Conservation (phyloP, 1,284 basidiomycete genomes). For the Moesziomyces parantarcticus region DNA sequence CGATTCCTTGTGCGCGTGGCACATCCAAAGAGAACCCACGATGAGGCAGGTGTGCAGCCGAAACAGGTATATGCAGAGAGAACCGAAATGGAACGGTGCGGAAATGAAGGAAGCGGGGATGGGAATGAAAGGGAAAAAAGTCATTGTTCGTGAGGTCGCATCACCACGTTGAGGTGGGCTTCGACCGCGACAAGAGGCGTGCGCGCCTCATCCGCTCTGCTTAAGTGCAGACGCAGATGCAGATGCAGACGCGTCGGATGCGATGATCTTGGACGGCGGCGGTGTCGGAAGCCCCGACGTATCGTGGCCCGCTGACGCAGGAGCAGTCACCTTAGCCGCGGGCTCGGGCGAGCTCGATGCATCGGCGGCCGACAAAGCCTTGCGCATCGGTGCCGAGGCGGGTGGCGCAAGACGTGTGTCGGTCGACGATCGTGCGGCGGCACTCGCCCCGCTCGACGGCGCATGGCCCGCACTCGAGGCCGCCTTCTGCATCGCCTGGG, state of each 20-base stretch:
- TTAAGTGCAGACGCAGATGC: slow-evolving; percentile 1
- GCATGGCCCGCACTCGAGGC: slow-evolving; percentile 28
- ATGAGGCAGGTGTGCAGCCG: slow-evolving; percentile 4
- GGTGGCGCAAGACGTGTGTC: slow-evolving; percentile 16
- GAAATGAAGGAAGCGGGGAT: slow-evolving; percentile 1
- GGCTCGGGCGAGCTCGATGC: slow-evolving; percentile 1
- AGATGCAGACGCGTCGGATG: slow-evolving; percentile 4
- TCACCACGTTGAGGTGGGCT: background rate
- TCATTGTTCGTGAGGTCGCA: slow-evolving; percentile 27
- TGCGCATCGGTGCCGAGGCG: slow-evolving; percentile 39
- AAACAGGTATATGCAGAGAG: slow-evolving; percentile 32
- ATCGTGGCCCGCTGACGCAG: slow-evolving; percentile 11
- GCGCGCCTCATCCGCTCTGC: slow-evolving; percentile 6
- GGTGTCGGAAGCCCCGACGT: slow-evolving; percentile 40
- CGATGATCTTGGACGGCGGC: slow-evolving; percentile 46
- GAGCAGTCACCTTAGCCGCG: slow-evolving; percentile 1
- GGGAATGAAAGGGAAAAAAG: slow-evolving; percentile 1
- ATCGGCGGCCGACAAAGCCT: slow-evolving; percentile 28
- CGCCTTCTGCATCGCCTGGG: slow-evolving; percentile 34
- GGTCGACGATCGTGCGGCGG: slow-evolving; percentile 5
- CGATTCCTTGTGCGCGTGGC: background rate
- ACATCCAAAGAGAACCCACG: slow-evolving; percentile 2
- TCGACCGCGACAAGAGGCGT: slow-evolving; percentile 13
- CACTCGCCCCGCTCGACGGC: slow-evolving; percentile 13
- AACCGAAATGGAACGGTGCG: slow-evolving; percentile 6